Base-by-base conservation (phyloP, 495 filamentous ascomycete genomes). In the Penicillium alfredii region DNA sequence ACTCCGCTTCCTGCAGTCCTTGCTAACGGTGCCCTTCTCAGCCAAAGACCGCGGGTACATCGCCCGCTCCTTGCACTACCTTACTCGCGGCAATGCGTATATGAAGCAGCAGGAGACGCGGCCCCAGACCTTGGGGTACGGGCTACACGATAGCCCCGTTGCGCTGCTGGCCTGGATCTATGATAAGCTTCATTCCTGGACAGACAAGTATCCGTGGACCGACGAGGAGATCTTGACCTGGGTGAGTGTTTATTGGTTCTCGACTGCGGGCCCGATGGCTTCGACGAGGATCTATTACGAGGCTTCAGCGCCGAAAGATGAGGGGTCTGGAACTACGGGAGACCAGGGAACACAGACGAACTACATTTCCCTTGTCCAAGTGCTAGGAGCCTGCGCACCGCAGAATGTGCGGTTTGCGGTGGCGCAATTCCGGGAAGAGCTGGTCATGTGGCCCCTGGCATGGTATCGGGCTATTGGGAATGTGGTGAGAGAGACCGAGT, bases 211-310 rank as follows among this genome's bases (percentile, higher is more conserved):
- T 38, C 41, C 59, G 1, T 78, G 73, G 72, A 72, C 69, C 0
- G 69, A 72, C 24, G 71, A 76, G 18, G 72, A 74, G 49, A 64
- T 77, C 13, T 37, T 75, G 24, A 73, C 69, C 0, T 77, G 74
- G 74, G 56, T 76, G 12, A 66, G 56, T 41, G 61, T 76, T 10
- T 76, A 77, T 47, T 63, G 52, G 21, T 74, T 76, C 51, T 68
- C 66, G n/a, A 54, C 51, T 8, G 69, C 67, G 3, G 72, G 73
- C 1, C 70, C 72, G 2, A 63, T 60, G 15, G 74, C 72, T 0
- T 62, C 62, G 17, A 44, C 61, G 29, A 46, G 71, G 29, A 72
- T 75, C 14, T 78, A 77, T 38, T 71, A 76, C 40, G 64, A 73
- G 42, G 45, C 56, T 18, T 44, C 45, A 15, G 53, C 41, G 9